Conservation (phyloP, 2,329 filamentous ascomycete species). For the Massarina eburnea region DNA sequence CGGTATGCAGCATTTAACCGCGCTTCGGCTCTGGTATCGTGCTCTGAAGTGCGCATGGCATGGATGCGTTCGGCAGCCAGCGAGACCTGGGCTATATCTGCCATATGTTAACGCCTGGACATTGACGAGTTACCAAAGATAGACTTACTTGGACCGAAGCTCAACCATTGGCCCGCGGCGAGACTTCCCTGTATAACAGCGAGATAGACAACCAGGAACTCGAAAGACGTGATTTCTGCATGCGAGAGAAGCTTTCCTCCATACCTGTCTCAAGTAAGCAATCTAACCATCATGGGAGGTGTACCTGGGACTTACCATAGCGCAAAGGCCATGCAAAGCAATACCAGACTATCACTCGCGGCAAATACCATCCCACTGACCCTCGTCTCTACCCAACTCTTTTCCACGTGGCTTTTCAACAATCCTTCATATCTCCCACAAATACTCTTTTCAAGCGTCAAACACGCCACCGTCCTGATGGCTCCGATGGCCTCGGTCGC, state of each 20-base stretch:
- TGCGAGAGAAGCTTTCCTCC: slow-evolving; percentile 23
- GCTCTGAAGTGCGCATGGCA: slow-evolving; percentile 4
- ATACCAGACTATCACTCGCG: slow-evolving; percentile 61
- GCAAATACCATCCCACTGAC: slow-evolving; percentile 22
- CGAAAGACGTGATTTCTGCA: slow-evolving; percentile 15
- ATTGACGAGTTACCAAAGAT: no score
- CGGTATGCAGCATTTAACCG: not conserved
- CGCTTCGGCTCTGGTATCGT: not conserved
- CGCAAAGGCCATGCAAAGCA: slow-evolving; percentile 48
- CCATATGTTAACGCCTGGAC: not conserved
- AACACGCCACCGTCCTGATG: slow-evolving; percentile 88
- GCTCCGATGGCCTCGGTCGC: slow-evolving; percentile 91
- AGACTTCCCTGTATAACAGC: slow-evolving; percentile 29
- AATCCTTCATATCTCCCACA: slow-evolving; percentile 68
- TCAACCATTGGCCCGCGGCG: slow-evolving; percentile 29
- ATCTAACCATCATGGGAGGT: slow-evolving; percentile 4
- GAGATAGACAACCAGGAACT: slow-evolving; percentile 29
- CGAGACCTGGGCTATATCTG: slow-evolving; percentile 29
- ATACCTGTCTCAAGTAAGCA: slow-evolving; percentile 21
- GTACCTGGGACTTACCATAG: slow-evolving; percentile 25
- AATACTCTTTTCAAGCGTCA: slow-evolving; percentile 83
- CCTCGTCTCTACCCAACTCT: slow-evolving; percentile 69
- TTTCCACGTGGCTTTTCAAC: slow-evolving; percentile 67
- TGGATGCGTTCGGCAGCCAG: slow-evolving; percentile 24
- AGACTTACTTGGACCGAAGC: slow-evolving; percentile 29